Evolutionary conservation across 495 filamentous ascomycete species (phyloP), one percentile per base, ranked within the genome.

Genomic region (Amphirosellinia nigrospora): DNA sequence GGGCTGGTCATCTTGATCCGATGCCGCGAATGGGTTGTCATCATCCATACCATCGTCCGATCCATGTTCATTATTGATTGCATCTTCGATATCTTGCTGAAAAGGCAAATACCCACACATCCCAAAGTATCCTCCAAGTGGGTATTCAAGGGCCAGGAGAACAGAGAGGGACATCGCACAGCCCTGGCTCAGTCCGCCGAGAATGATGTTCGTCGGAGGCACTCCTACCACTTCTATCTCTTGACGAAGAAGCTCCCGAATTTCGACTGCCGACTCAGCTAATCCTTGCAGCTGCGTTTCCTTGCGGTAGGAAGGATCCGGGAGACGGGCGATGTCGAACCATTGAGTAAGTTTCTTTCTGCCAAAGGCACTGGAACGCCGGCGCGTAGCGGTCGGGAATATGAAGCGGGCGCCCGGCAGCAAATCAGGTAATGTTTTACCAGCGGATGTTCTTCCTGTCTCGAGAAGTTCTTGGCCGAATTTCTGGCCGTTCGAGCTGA

Each of bases 261-360:
- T 36, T 13, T 58, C 55, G 1, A 36, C 30, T 8, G 55, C 6
- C 11, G 38, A 19, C 68, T 60, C 15, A 71, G 34, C 4, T 74
- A 76, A 2, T 86, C 71, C 63, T 2, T 80, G 75, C 0, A 79
- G 43, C 70, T 87, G 82, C 39, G 81, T 63, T 0, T 87, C 82
- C 43, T 82, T 74, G 68, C 76, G 68, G 50, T 73, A 71, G 1
- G 79, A 70, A 10, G 80, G 79, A 63, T 88, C 76, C 0, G 71
- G 65, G 4, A 88, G 67, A 2, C 83, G 86, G 46, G 79, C 82
- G 11, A 79, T 79, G 36, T 89, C 85, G 70, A 86, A 88, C 86
- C 86, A 88, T 43, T 84, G 70, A 26, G 76, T 80, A 52, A 83
- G 72, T 7, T 82, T 73, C 63, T 85, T 82, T 61, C 82, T 56